phyloP scores from a whole-genome alignment of 1,284 basidiomycete species.

The Irpex lacteus region DNA sequence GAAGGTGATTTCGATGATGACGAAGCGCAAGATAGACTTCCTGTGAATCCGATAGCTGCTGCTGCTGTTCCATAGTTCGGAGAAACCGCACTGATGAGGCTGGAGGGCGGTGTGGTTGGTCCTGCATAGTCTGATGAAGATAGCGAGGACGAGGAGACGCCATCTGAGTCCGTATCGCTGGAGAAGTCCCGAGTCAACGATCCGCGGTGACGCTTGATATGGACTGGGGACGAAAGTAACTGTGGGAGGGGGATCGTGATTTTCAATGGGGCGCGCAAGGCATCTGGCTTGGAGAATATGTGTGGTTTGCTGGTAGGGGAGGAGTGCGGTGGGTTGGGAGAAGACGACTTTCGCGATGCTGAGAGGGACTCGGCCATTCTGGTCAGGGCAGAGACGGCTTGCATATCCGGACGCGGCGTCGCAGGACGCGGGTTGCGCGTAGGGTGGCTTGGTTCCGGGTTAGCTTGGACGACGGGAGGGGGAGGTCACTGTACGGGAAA shows the following conservation, averaged over 20 bases:
- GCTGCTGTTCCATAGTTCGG: not conserved
- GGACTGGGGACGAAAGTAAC: slow-evolving; percentile 1
- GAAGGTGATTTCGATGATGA: not conserved
- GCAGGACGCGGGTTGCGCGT: not conserved
- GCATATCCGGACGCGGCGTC: not conserved
- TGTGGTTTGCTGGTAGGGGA: not conserved
- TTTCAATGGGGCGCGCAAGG: slow-evolving; percentile 8
- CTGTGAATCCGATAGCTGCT: not conserved
- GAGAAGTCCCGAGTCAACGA: not conserved
- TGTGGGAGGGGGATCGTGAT: slow-evolving; percentile 9
- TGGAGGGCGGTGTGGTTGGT: slow-evolving; percentile 9
- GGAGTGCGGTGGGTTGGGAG: not conserved
- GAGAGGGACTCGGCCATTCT: not conserved
- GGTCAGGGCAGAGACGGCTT: not conserved
- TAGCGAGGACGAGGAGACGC: slow-evolving; percentile 1
- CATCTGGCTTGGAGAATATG: slow-evolving; percentile 7
- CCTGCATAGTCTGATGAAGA: slow-evolving; percentile 12
- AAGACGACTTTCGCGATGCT: not conserved
- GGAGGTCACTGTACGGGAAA: not conserved
- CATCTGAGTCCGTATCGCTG: slow-evolving; percentile 3
- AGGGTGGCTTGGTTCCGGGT: not conserved
- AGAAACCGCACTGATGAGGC: slow-evolving; percentile 4
- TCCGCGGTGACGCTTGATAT: not conserved
- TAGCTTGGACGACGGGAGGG: not conserved
- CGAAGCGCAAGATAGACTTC: not conserved